Evolutionary conservation across 371 early-diverging fungal genomes (phyloP).

Genomic region (Quaeritorhiza haematococci): DNA sequence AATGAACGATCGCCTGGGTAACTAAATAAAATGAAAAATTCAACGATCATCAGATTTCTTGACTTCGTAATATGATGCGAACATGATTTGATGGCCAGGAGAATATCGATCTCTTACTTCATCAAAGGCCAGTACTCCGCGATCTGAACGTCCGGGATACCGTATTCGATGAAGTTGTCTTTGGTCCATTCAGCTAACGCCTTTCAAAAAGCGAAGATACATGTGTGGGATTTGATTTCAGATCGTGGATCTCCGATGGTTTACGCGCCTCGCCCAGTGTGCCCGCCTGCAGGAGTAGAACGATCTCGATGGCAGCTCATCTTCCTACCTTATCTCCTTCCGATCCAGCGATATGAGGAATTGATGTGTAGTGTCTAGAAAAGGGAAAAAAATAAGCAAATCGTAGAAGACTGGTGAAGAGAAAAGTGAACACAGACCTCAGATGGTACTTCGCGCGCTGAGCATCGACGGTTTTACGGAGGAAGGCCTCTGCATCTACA

Average conservation of each 20-base stretch:
- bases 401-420: background rate
- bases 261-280: no score
- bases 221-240: no score
- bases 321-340: slow-evolving; percentile 23
- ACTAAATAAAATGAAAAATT: background rate
- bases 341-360: slow-evolving; percentile 16
- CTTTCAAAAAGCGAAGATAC: no score
- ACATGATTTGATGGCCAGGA: background rate
- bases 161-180: slow-evolving; percentile 44
- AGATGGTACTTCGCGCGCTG: background rate
- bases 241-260: no score
- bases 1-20: slow-evolving; percentile 50
- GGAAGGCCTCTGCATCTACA: no score
- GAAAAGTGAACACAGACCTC: background rate
- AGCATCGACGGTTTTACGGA: no score
- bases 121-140: slow-evolving; percentile 58
- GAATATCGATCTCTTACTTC: slow-evolving; percentile 32
- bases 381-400: no score
- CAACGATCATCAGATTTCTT: background rate
- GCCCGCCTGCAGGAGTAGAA: no score
- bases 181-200: slow-evolving; percentile 54
- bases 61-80: background rate
- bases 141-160: slow-evolving; percentile 44
- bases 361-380: slow-evolving; percentile 17
- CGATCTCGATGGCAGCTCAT: no score